Percentiles rank a stretch among this genome's conserved stretches.
Evolutionary conservation across 148 eudicot species (phyloP).

Genomic region (Persicaria tinctoria): DNA sequence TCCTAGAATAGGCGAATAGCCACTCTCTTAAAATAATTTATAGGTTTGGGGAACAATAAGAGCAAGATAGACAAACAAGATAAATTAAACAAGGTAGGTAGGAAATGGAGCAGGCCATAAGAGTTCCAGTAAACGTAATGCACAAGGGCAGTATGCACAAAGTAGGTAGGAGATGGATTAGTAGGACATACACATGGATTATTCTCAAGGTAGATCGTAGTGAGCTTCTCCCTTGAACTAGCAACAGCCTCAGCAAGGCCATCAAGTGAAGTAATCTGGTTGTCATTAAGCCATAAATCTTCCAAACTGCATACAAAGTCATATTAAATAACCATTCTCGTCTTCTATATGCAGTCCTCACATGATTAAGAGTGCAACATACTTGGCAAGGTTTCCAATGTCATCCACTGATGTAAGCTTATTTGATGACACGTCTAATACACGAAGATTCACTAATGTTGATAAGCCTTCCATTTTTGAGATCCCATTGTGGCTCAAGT

Average conservation of each 20-base stretch:
- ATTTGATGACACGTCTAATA: slow-evolving; percentile 85
- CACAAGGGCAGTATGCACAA: neutral
- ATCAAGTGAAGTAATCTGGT: slow-evolving; percentile 68
- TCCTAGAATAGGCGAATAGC: neutral
- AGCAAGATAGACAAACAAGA: neutral
- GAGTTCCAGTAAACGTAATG: neutral
- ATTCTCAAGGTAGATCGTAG: slow-evolving; percentile 91
- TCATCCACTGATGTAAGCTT: slow-evolving; percentile 70
- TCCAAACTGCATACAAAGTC: slow-evolving; percentile 50
- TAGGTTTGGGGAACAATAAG: neutral
- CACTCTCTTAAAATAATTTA: neutral
- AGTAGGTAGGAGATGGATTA: neutral
- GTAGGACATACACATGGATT: slow-evolving; percentile 80
- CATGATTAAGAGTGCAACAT: slow-evolving; percentile 13
- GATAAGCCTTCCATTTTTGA: slow-evolving; percentile 85
- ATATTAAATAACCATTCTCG: slow-evolving; percentile 8
- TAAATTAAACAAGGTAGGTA: neutral
- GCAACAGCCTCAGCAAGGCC: slow-evolving; percentile 64
- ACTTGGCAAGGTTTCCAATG: slow-evolving; percentile 67
- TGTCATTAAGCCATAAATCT: slow-evolving; percentile 98
- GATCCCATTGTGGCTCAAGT: slow-evolving; percentile 96
- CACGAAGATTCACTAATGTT: slow-evolving; percentile 64
- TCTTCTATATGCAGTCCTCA: neutral
- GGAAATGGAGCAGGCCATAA: neutral
- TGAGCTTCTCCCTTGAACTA: slow-evolving; percentile 76